Evolutionary conservation across 2,329 filamentous ascomycete species (phyloP).

Genomic region (Ilyonectria sp.): DNA sequence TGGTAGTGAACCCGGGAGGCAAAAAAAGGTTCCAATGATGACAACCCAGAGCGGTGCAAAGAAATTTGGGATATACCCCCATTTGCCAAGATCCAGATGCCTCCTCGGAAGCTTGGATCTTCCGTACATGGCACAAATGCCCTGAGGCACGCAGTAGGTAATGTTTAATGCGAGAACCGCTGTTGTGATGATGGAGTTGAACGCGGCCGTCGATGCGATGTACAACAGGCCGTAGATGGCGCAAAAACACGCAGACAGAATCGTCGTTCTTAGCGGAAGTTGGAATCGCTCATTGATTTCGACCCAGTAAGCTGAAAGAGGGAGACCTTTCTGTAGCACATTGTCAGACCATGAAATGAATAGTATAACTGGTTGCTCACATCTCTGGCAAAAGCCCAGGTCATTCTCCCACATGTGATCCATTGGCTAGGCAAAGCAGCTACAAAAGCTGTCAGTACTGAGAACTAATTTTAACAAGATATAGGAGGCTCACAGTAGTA

Average conservation of each 20-base stretch:
- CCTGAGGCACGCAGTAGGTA: conserved; percentile 49
- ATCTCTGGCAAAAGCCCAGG: conserved; percentile 53
- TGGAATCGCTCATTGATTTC: conserved; percentile 37
- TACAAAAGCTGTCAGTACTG: background rate
- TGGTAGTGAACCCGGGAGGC: conserved; percentile 36
- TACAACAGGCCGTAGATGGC: conserved; percentile 52
- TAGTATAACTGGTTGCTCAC: conserved; percentile 32
- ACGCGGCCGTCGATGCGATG: conserved; percentile 49
- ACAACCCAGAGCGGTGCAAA: conserved; percentile 40
- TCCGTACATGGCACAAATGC: conserved; percentile 38
- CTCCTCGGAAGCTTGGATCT: conserved; percentile 39
- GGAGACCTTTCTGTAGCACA: conserved; percentile 16
- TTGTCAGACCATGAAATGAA: background rate
- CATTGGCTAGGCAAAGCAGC: conserved; percentile 48
- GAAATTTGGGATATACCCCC: conserved; percentile 42
- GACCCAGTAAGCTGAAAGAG: conserved; percentile 42
- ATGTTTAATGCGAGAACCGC: conserved; percentile 50
- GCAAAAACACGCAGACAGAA: conserved; percentile 46
- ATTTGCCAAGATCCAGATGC: conserved; percentile 38
- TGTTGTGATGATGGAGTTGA: conserved; percentile 53
- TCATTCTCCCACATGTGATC: conserved; percentile 50
- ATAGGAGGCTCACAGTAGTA: conserved; percentile 18
- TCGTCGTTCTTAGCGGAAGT: conserved; percentile 49
- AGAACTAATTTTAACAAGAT: background rate
- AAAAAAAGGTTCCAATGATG: conserved; percentile 41